These are phyloP conservation scores for Ophiosphaerella korrae DNA, from an alignment of 2,329 filamentous ascomycete genomes.

Conservation along the genomic window DNA sequence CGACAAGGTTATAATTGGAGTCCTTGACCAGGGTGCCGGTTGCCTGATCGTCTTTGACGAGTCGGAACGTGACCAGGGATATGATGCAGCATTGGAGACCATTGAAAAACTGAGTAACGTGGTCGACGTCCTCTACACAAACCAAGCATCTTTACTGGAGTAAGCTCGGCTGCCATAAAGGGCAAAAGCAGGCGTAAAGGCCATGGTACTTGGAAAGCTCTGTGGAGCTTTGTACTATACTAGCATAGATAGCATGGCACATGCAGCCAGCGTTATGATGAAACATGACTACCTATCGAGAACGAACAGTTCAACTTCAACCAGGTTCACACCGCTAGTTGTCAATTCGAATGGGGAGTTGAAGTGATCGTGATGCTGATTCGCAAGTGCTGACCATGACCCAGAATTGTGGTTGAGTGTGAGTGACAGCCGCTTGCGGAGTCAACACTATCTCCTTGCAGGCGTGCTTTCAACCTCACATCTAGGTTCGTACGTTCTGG, in stretches of 20 bases:
- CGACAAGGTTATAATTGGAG: slow-evolving; percentile 97
- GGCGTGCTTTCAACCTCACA: neutral
- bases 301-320: neutral
- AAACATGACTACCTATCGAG: slow-evolving; percentile 7
- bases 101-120: slow-evolving; percentile 97
- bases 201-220: slow-evolving; percentile 5
- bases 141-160: slow-evolving; percentile 94
- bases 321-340: neutral
- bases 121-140: slow-evolving; percentile 96
- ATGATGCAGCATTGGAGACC: slow-evolving; percentile 90
- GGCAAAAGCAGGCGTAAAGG: neutral
- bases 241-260: slow-evolving; percentile 33
- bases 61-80: slow-evolving; percentile 88
- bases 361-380: neutral
- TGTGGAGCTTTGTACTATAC: slow-evolving; percentile 36
- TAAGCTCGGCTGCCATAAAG: slow-evolving; percentile 51
- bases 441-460: neutral
- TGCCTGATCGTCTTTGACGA: slow-evolving; percentile 98
- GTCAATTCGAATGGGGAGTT: neutral
- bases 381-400: slow-evolving; percentile 3
- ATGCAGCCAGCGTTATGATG: slow-evolving; percentile 25
- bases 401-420: neutral
- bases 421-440: neutral
- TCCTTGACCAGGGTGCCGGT: slow-evolving; percentile 95
- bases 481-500: neutral